Base-by-base conservation (phyloP, 768 basidiomycete genomes). In the Pleurotus tuoliensis region DNA sequence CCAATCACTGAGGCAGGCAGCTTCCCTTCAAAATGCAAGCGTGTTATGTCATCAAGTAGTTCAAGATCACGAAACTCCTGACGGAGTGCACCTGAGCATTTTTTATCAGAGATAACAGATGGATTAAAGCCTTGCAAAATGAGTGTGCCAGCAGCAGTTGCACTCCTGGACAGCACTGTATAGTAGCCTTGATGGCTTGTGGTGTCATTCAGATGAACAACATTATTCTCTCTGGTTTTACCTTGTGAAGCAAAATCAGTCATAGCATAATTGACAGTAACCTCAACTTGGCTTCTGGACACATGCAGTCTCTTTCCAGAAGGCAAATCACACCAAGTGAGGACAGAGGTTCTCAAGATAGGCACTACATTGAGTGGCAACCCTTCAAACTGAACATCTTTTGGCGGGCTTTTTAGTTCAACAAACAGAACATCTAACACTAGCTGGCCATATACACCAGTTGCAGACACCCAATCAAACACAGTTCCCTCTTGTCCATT, bases 171-270 rank as follows among this genome's bases (percentile, higher is more conserved):
- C 2, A 73, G 43, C 1, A 63, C 61, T 2, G 70, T 71, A 46
- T 72, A 73, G 49, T 67, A 69, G 4, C 65, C 57, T 24, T 66
- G 66, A 56, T 70, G 69, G 39, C n/a, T 58, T 16, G 44, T 20
- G 12, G 59, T 59, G 39, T 65, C 61, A 47, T 61, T 51, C 4
- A 70, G 45, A 50, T 72, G 67, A 2, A 66, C 65, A 1, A 66
- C 54, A 64, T 71, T 70, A 5, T 58, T 34, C 13, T 24, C 25
- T 38, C 66, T 57, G 9, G 69, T 69, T 47, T 67, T 69, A 2
- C 72, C 71, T 57, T 73, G 72, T 0, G 68, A 69, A 4, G 66
- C 59, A 59, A 67, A 72, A 52, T 71, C 71, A 2, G 71, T 72
- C 69, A 71, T 71, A 12, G 68, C 62, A 59, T 71, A 72, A 52